Evolutionary conservation across 352 stramenopile genomes (phyloP).

Genomic region (Globisporangium emineosum): DNA sequence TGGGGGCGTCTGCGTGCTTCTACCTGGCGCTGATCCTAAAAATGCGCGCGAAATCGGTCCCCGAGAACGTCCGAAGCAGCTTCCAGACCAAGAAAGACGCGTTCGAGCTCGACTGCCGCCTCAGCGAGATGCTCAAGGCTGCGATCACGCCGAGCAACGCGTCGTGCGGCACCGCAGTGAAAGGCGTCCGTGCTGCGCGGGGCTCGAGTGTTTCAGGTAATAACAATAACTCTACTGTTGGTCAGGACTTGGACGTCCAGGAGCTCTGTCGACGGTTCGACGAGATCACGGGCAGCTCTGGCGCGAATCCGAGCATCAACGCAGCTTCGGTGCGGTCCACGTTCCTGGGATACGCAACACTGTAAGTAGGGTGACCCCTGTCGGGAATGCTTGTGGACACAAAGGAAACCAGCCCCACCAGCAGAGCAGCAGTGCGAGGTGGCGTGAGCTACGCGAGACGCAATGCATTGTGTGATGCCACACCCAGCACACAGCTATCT

Average conservation of each 20-base stretch:
- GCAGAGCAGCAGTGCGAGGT: too few species aligned
- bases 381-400: too few species aligned
- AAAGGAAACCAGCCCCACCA: too few species aligned
- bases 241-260: conserved; percentile 20
- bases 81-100: conserved; percentile 23
- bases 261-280: conserved; percentile 37
- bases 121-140: conserved; percentile 44
- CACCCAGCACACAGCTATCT: too few species aligned
- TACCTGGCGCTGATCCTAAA: conserved; percentile 64
- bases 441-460: too few species aligned
- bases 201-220: conserved; percentile 7
- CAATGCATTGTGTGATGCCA: too few species aligned
- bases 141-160: conserved; percentile 30
- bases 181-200: conserved; percentile 45
- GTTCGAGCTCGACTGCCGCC: conserved; percentile 54
- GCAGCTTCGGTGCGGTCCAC: conserved; percentile 17
- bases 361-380: too few species aligned
- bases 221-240: neutral
- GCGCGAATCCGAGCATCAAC: conserved; percentile 4
- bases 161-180: conserved; percentile 50
- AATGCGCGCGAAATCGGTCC: conserved; percentile 23
- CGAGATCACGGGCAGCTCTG: conserved; percentile 27
- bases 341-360: conserved; percentile 33
- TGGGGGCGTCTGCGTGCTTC: conserved; percentile 40
- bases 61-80: conserved; percentile 22